phyloP scores from a whole-genome alignment of 2,329 filamentous ascomycete genomes.

The Pestalotiopsis sp. region DNA sequence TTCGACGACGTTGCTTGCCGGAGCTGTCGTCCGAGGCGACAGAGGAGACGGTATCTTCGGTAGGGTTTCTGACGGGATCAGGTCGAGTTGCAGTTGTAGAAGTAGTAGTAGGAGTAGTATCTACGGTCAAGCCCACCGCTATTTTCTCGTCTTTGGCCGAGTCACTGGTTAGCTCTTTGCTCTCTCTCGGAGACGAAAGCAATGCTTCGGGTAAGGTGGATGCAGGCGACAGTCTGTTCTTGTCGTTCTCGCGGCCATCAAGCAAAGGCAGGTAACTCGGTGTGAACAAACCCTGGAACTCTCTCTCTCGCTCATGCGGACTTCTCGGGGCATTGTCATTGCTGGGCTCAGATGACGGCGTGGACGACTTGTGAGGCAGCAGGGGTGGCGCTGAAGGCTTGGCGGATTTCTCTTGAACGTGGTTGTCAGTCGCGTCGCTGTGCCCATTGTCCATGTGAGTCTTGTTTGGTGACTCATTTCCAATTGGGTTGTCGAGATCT shows the following conservation, averaged over 20 bases:
- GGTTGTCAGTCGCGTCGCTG: conserved; percentile 6
- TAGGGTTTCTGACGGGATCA: conserved; percentile 39
- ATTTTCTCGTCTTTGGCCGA: conserved; percentile 19
- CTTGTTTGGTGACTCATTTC: conserved; percentile 34
- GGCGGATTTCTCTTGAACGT: conserved; percentile 14
- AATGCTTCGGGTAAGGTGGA: conserved; percentile 14
- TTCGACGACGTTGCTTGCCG: conserved; percentile 47
- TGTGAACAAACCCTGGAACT: conserved; percentile 65
- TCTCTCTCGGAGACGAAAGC: conserved; percentile 17
- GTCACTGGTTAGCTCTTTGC: conserved; percentile 29
- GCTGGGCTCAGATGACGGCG: conserved; percentile 17
- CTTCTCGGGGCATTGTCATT: conserved; percentile 39
- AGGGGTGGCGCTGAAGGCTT: conserved; percentile 39
- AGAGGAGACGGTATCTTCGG: conserved; percentile 52
- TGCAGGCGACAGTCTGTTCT: conserved; percentile 23
- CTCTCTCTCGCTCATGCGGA: conserved; percentile 57
- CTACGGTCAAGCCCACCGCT: conserved; percentile 14
- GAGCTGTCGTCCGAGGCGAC: conserved; percentile 55
- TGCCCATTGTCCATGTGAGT: conserved; percentile 7
- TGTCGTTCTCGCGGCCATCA: conserved; percentile 42
- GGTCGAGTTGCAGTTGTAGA: conserved; percentile 26
- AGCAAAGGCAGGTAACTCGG: conserved; percentile 64
- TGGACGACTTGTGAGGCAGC: conserved; percentile 39
- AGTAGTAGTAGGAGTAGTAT: too few relatives aligned
- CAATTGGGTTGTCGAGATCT: conserved; percentile 20